phyloP scores from a whole-genome alignment of 129 eudicot genomes.

The Arctium minus region DNA sequence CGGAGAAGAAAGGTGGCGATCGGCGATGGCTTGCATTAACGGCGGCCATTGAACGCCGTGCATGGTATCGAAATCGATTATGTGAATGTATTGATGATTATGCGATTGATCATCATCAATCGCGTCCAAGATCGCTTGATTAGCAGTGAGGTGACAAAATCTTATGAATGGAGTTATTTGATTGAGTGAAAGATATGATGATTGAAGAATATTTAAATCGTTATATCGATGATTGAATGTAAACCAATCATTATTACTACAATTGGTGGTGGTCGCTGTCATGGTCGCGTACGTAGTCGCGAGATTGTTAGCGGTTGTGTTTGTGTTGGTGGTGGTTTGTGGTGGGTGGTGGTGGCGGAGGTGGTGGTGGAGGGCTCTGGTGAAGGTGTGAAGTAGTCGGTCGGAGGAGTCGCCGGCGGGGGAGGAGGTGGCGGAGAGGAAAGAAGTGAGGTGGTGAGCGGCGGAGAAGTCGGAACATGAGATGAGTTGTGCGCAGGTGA shows the following conservation, averaged over 20 bases:
- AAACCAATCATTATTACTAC: background rate
- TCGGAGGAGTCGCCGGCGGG: slow-evolving; percentile 65
- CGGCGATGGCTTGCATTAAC: slow-evolving; percentile 73
- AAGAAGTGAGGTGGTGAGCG: slow-evolving; percentile 53
- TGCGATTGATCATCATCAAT: slow-evolving; percentile 18
- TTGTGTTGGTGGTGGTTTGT: background rate
- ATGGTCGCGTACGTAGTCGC: too few species aligned
- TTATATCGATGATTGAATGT: background rate
- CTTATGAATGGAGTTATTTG: slow-evolving; percentile 84
- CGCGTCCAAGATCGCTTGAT: slow-evolving; percentile 88
- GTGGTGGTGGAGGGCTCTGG: slow-evolving; percentile 40
- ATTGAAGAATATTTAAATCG: slow-evolving; percentile 32
- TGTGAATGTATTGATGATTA: slow-evolving; percentile 49
- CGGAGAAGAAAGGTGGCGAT: slow-evolving; percentile 22
- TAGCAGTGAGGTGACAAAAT: slow-evolving; percentile 82
- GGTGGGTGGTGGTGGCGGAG: background rate
- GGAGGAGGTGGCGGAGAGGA: slow-evolving; percentile 44
- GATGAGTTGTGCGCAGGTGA: slow-evolving; percentile 64
- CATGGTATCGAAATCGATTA: slow-evolving; percentile 77
- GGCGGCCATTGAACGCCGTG: slow-evolving; percentile 99
- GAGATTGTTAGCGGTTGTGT: background rate
- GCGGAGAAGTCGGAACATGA: slow-evolving; percentile 57
- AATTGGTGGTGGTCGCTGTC: background rate
- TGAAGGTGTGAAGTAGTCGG: slow-evolving; percentile 49
- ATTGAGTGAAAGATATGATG: slow-evolving; percentile 65